These are phyloP conservation scores for Gastrolobium bilobum DNA, from an alignment of 306 rosid genomes.

Conservation along the genomic window DNA sequence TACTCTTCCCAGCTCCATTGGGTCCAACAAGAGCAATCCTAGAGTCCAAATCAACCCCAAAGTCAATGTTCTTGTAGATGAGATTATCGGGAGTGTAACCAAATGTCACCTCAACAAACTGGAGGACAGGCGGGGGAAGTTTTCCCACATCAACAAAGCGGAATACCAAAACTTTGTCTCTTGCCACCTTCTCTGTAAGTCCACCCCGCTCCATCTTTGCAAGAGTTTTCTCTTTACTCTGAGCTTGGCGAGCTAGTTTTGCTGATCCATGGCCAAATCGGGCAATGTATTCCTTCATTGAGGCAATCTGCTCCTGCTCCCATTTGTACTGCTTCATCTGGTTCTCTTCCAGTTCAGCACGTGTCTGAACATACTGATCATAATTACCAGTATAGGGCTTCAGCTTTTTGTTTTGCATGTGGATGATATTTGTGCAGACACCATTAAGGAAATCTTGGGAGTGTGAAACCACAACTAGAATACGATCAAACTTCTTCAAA, in stretches of 20 bases:
- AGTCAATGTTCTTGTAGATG: conserved; percentile 87
- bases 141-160: conserved; percentile 97
- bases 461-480: conserved; percentile 94
- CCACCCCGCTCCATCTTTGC: conserved; percentile 99
- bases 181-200: conserved; percentile 89
- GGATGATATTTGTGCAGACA: conserved; percentile 99
- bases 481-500: conserved; percentile 90
- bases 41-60: conserved; percentile 96
- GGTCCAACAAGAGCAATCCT: conserved; percentile 98
- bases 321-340: conserved; percentile 99
- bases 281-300: conserved; percentile 97
- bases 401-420: conserved; percentile 90
- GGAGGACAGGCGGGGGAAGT: conserved; percentile 99
- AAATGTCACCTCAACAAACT: conserved; percentile 90
- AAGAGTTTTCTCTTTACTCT: conserved; percentile 96
- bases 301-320: conserved; percentile 98
- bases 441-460: conserved; percentile 98
- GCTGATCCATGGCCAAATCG: conserved; percentile 99
- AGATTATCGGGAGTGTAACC: conserved; percentile 96
- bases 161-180: conserved; percentile 85
- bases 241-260: conserved; percentile 98
- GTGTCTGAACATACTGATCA: conserved; percentile 97
- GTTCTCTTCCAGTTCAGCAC: conserved; percentile 92
- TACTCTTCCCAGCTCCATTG: conserved; percentile 99
- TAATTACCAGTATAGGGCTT: conserved; percentile 89